Base-by-base conservation (phyloP, 2,329 filamentous ascomycete genomes). In the Rhynchosporium secalis region DNA sequence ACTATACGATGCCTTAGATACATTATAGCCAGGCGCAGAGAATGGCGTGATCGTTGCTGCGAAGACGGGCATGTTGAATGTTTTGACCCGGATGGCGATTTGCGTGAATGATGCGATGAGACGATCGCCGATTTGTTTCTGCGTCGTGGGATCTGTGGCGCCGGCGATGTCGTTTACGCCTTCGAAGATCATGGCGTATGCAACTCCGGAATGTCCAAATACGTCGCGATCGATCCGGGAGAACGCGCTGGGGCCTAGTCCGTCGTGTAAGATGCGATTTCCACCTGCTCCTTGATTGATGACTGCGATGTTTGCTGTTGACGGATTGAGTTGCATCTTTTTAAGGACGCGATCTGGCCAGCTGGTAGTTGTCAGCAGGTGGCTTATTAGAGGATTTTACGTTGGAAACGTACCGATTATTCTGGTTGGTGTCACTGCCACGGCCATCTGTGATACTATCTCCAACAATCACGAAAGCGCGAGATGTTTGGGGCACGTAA, bases 391-490 rank as follows among this genome's bases (percentile, higher is more conserved):
- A 1, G 7, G 8, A 6, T 3, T 9, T 13, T 7, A 29, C 2
- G 10, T 9, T 43, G n/a, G 12, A 28, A 13, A 40, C 57, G n/a
- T 28, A 63, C 76, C 82, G 81, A 68, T 87, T 82, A 72, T 89
- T 88, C 20, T 74, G 75, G 69, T 89, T 80, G 15, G 82, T 83
- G 13, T 78, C 80, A 69, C 83, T 86, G n/a, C 84, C 84, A 29
- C 85, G 79, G 1, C 87, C 87, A 67, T 89, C 87, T 0, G 86
- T 88, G 69, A 89, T 88, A 68, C 84, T 87, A 67, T 92, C 82
- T 1, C 85, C 82, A 48, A 92, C 76, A 49, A 88, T 78, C 12
- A 81, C 74, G 45, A 87, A 75, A 3, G 79, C 77, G 60, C 79
- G 72, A 9, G 77, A 70, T 31, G 77, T 63, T 3, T 66, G 72